phyloP scores from a whole-genome alignment of 2,329 filamentous ascomycete genomes.

The Epichloe amarillans region DNA sequence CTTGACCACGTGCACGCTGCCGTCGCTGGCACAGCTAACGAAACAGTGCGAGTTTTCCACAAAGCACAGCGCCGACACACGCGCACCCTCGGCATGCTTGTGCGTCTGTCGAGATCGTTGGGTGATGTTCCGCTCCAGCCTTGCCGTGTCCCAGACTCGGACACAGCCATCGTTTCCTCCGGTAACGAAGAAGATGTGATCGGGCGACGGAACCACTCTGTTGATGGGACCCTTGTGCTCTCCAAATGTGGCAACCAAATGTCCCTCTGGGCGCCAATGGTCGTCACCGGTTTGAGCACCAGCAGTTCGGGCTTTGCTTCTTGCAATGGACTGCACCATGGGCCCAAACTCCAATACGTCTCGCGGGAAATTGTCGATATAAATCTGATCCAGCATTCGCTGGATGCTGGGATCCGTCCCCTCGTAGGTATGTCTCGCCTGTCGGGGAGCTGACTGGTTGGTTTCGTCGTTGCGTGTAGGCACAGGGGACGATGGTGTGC shows the following conservation, averaged over 20 bases:
- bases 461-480: constrained; percentile 14
- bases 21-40: constrained; percentile 78
- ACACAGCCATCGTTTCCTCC: constrained; percentile 83
- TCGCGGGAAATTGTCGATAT: constrained; percentile 55
- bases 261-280: constrained; percentile 70
- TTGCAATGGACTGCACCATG: constrained; percentile 55
- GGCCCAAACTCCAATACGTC: constrained; percentile 65
- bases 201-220: constrained; percentile 68
- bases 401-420: constrained; percentile 62
- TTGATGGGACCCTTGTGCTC: constrained; percentile 79
- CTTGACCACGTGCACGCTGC: constrained; percentile 79
- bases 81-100: constrained; percentile 55
- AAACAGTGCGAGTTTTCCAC: constrained; percentile 92
- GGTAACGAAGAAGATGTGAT: constrained; percentile 90
- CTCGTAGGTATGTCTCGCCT: constrained; percentile 64
- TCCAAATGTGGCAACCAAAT: constrained; percentile 73
- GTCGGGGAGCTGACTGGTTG: constrained; percentile 27
- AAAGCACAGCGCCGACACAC: constrained; percentile 74
- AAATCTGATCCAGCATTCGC: constrained; percentile 72
- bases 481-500: constrained; percentile 10
- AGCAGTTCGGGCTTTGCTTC: constrained; percentile 37
- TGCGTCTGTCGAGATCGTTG: constrained; percentile 80
- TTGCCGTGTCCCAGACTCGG: constrained; percentile 83
- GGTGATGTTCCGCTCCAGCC: constrained; percentile 82
- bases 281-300: constrained; percentile 29